Evolutionary conservation across 2,329 filamentous ascomycete species (phyloP), one percentile per base, ranked within the genome.

Genomic region (Scleromitrula shiraiana): DNA sequence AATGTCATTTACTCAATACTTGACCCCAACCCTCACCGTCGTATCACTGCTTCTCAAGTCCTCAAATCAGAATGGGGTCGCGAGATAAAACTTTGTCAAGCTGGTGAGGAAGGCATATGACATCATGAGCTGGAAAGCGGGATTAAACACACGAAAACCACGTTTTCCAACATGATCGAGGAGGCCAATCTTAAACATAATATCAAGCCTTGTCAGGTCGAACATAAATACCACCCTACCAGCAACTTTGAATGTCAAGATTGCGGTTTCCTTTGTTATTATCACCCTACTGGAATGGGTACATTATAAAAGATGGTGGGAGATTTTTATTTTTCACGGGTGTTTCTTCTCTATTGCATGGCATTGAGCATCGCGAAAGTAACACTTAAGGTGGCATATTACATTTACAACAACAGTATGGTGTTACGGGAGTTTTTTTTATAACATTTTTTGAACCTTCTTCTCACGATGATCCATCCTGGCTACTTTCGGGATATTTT

Each of bases 1-100:
- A 98, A 98, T 61, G 93, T 98, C 61, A 96, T 98, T 64, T 98
- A 98, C 70, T 97, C 90, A 19, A 95, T 98, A 56, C 77, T 98
- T 38, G 93, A 98, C 64, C 93, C 93, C 24, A 96, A 95, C 65
- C 89, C 93, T 22, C 80, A 80, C 49, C 85, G 93, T 55, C 88
- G 93, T 59, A 91, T 98, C 65, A 96, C 89, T 24, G 91, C 93
- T 50, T 91, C 90, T 33, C 93, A 98, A 70, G 88, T 97, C 49
- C 80, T 98, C 62, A 95, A 95, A 69, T 97, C 91, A 4, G 93
- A 98, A 72, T 98, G 93, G 93, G 89, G 93, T 58, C 87, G 93
- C 59, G 91, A 96, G 68, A 96, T 97, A 68, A 95, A 90, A 70
- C 77, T 97, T 50, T 98, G 93, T 73, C 93, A 90, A 69, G 91